Conservation (phyloP, 1,284 basidiomycete genomes). For the Apiotrichum laibachii region DNA sequence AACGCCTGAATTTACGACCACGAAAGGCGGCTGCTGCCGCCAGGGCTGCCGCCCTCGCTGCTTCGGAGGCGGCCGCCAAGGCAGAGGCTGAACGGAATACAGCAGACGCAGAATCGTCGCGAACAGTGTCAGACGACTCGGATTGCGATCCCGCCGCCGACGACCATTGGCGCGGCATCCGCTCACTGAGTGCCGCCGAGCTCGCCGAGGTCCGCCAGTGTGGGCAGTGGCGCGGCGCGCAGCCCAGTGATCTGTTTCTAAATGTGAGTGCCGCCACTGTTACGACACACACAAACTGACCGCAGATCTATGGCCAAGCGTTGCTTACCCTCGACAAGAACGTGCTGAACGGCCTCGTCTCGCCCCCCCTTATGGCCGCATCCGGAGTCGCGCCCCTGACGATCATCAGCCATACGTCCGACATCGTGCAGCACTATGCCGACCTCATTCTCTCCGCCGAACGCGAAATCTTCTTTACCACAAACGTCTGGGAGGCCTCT, state of each 20-base stretch:
- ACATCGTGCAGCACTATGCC: constrained; percentile 38
- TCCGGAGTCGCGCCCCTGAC: constrained; percentile 28
- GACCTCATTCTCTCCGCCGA: constrained; percentile 31
- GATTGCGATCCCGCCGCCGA: constrained; percentile 14
- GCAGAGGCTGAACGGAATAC: background rate
- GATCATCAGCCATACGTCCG: constrained; percentile 35
- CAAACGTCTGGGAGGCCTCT: constrained; percentile 36
- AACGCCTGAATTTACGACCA: constrained; percentile 10
- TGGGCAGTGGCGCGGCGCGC: constrained; percentile 26
- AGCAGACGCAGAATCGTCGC: constrained; percentile 4
- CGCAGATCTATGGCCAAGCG: constrained; percentile 27
- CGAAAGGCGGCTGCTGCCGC: background rate
- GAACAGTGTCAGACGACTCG: constrained; percentile 7
- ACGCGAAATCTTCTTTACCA: constrained; percentile 35
- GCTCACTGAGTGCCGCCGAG: constrained; percentile 16
- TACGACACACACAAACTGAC: background rate
- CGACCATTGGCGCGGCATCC: constrained; percentile 10
- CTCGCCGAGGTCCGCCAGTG: constrained; percentile 24
- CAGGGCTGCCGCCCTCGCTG: constrained; percentile 1
- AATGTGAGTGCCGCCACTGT: constrained; percentile 19
- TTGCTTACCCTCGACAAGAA: constrained; percentile 26
- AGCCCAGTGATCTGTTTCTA: constrained; percentile 28
- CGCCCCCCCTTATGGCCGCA: constrained; percentile 28
- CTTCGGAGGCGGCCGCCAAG: background rate
- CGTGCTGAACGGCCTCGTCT: constrained; percentile 28